These are phyloP conservation scores for Drechmeria coniospora DNA, from an alignment of 2,329 filamentous ascomycete species.

Conservation along the genomic window DNA sequence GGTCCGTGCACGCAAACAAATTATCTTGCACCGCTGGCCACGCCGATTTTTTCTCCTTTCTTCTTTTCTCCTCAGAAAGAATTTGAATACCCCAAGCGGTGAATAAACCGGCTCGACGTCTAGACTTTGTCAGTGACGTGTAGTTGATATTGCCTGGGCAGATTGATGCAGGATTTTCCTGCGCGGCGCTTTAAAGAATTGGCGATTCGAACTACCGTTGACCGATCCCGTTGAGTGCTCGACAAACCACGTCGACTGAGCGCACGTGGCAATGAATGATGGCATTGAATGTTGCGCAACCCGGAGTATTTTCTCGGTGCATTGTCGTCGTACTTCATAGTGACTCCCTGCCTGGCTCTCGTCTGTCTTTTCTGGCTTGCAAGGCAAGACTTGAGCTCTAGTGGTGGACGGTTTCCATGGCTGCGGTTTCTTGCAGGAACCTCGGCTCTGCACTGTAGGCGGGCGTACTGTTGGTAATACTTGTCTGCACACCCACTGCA, in stretches of 20 bases:
- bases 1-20: constrained; percentile 13
- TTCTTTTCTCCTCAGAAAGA: constrained; percentile 32
- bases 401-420: too few relatives aligned
- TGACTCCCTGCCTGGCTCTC: too few relatives aligned
- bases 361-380: too few relatives aligned
- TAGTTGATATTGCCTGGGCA: constrained; percentile 45
- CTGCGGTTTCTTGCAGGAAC: too few relatives aligned
- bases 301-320: too few relatives aligned
- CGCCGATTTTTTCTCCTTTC: constrained; percentile 7
- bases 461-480: too few relatives aligned
- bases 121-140: constrained; percentile 23
- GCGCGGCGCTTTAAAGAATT: constrained; percentile 49
- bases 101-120: constrained; percentile 40
- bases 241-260: constrained; percentile 24
- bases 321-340: too few relatives aligned
- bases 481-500: too few relatives aligned
- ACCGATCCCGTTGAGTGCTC: constrained; percentile 50
- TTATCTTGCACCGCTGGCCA: neutral
- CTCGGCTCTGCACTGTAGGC: too few relatives aligned
- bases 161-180: constrained; percentile 26
- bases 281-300: too few relatives aligned
- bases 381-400: too few relatives aligned
- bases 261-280: neutral
- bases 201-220: constrained; percentile 38
- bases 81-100: constrained; percentile 38